These are phyloP conservation scores for Rhizophagus clarus DNA, from an alignment of 192 early-diverging fungal genomes.

Conservation along the genomic window DNA sequence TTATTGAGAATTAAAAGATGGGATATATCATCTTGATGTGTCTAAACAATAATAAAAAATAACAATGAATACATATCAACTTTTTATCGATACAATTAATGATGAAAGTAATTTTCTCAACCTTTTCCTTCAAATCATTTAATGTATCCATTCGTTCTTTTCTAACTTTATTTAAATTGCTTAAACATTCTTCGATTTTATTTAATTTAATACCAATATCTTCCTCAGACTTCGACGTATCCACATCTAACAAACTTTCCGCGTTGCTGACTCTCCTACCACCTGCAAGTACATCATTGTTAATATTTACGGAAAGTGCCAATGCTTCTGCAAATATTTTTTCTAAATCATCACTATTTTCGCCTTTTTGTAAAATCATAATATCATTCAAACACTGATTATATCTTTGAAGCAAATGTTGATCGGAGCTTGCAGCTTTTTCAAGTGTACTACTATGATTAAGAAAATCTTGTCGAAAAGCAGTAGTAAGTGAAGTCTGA, in stretches of 20 bases:
- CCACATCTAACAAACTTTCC: slow-evolving; percentile 59
- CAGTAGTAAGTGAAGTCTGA: slow-evolving; percentile 76
- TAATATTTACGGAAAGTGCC: slow-evolving; percentile 18
- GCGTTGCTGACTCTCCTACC: slow-evolving; percentile 34
- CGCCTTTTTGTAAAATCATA: slow-evolving; percentile 47
- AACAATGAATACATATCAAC: neutral
- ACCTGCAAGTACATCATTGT: slow-evolving; percentile 32
- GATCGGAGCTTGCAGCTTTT: slow-evolving; percentile 68
- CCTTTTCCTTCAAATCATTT: slow-evolving; percentile 77
- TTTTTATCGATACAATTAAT: neutral
- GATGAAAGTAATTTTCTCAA: slow-evolving; percentile 19
- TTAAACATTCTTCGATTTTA: slow-evolving; percentile 65
- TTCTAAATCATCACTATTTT: slow-evolving; percentile 44
- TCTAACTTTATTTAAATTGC: slow-evolving; percentile 65
- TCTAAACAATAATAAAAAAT: slow-evolving; percentile 33
- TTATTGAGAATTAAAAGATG: slow-evolving; percentile 75
- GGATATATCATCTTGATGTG: slow-evolving; percentile 90
- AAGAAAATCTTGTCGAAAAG: slow-evolving; percentile 75
- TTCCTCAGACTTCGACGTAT: slow-evolving; percentile 46
- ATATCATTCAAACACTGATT: slow-evolving; percentile 47
- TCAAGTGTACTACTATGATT: slow-evolving; percentile 78
- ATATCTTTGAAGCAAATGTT: slow-evolving; percentile 45
- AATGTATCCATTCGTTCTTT: slow-evolving; percentile 70
- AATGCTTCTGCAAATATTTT: slow-evolving; percentile 47
- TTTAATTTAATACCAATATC: slow-evolving; percentile 54